These are phyloP conservation scores for Rhytidhysteron rufulum DNA, from an alignment of 2,329 filamentous ascomycete genomes.

Conservation along the genomic window DNA sequence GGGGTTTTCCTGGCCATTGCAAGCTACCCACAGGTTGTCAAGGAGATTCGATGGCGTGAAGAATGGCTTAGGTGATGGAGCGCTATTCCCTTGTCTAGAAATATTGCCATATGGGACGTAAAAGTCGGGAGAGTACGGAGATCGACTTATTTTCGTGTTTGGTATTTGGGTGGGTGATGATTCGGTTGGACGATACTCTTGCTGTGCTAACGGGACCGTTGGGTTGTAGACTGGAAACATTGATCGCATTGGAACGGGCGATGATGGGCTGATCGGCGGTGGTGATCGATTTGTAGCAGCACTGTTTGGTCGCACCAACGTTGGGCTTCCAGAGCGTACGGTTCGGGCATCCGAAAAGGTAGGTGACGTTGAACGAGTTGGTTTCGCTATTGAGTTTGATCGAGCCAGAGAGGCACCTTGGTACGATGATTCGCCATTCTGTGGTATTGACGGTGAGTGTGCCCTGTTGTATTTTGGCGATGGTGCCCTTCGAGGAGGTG, in stretches of 20 bases:
- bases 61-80: slow-evolving; percentile 27
- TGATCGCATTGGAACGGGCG: slow-evolving; percentile 55
- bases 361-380: slow-evolving; percentile 28
- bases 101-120: slow-evolving; percentile 36
- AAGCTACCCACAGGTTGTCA: slow-evolving; percentile 63
- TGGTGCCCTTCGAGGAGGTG: slow-evolving; percentile 16
- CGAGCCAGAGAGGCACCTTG: slow-evolving; percentile 18
- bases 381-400: slow-evolving; percentile 23
- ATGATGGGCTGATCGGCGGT: slow-evolving; percentile 16
- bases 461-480: slow-evolving; percentile 18
- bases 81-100: slow-evolving; percentile 18
- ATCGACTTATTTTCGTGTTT: slow-evolving; percentile 61
- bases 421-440: too few relatives aligned
- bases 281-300: slow-evolving; percentile 22
- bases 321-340: slow-evolving; percentile 19
- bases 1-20: slow-evolving; percentile 60
- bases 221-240: slow-evolving; percentile 76
- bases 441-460: too few relatives aligned
- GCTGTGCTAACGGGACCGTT: slow-evolving; percentile 60
- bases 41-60: slow-evolving; percentile 57
- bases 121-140: slow-evolving; percentile 56
- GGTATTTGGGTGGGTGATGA: slow-evolving; percentile 62
- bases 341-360: slow-evolving; percentile 23
- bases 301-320: slow-evolving; percentile 36
- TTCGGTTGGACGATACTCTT: slow-evolving; percentile 68